Evolutionary conservation across 306 rosid species (phyloP), one percentile per base, ranked within the genome.

Genomic region (Urtica urens): DNA sequence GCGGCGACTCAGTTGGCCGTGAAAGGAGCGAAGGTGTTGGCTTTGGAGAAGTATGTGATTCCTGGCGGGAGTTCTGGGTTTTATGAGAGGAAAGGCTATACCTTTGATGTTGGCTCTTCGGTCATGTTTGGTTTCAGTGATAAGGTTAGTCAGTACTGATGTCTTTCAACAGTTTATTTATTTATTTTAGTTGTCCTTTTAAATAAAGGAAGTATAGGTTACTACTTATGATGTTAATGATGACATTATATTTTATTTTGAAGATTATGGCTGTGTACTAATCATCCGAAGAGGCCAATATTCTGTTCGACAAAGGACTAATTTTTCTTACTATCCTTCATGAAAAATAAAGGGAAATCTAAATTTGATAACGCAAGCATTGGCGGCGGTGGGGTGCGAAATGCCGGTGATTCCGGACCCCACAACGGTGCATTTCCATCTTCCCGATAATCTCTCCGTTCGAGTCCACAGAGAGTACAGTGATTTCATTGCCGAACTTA

Each of bases 321-420:
- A n/a, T n/a, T n/a, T n/a, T n/a, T n/a, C n/a, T n/a, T n/a, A n/a
- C n/a, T n/a, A n/a, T n/a, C n/a, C n/a, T n/a, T n/a, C n/a, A n/a
- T n/a, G n/a, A n/a, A n/a, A n/a, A n/a, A n/a, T n/a, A n/a, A n/a
- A 84, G 95, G 97, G 95, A 26, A 90, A 90, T 79, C 81, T 90
- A 57, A 90, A 90, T 75, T 77, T 90, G 66, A 90, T 90, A 61
- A 90, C 95, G 46, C 87, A 84, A 84, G 95, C 97, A 18, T 58
- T 90, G 82, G 95, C 79, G 49, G 95, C 95, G 40, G 94, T 90
- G 61, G 97, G 95, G 26, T 71, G 92, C 65, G 66, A 56, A 77
- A 84, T 84, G 92, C 59, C 70, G 59, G 95, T 81, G 67, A 60
- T 90, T 65, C 94, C 97, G 38, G 97, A 90, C 77, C 97, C 87